Base-by-base conservation (phyloP, 108 stramenopile species). In the Tribonema minus region DNA sequence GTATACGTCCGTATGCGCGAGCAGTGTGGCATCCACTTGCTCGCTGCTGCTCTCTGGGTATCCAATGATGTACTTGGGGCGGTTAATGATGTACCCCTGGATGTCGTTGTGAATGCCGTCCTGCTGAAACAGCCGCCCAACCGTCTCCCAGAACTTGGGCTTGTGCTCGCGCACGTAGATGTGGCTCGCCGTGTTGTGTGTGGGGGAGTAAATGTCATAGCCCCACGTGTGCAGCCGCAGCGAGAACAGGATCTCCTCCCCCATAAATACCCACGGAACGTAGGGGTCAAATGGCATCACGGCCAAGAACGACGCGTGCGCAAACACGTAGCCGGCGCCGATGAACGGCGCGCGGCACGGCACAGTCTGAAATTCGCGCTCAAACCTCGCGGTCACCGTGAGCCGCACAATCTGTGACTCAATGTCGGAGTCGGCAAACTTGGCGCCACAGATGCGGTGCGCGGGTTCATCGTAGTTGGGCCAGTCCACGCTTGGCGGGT, bases 271-370 rank as follows among this genome's bases (percentile, higher is more conserved):
- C 92, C 93, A 97, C 6, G 96, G 96, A 58, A 95, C 72, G 69
- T 87, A 93, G 1, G 96, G 96, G 86, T 97, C 96, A 71, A 94
- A 97, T 0, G 94, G 96, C n/a, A 96, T 92, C 59, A 92, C 93
- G 2, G 58, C 73, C 15, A 98, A 64, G 65, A 96, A 94, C 29
- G 84, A 75, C 2, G 91, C 80, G 35, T 82, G 87, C 26, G 92
- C 89, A 73, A 98, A 92, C 83, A 98, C 92, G 80, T 92, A 95
- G 29, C 97, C 97, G 32, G 97, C 97, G 0, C 93, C 97, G 38
- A 95, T 89, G 83, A 91, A 94, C 5, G 91, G 80, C 1, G 80
- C 80, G 37, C 27, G 37, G 12, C 80, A 61, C 6, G 59, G 23
- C 20, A 26, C 6, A 37, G 20, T 29, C 58, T 25, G 0, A 9